Evolutionary conservation across 164 flowering plant species (phyloP).

Genomic region (Berberis vulgaris): DNA sequence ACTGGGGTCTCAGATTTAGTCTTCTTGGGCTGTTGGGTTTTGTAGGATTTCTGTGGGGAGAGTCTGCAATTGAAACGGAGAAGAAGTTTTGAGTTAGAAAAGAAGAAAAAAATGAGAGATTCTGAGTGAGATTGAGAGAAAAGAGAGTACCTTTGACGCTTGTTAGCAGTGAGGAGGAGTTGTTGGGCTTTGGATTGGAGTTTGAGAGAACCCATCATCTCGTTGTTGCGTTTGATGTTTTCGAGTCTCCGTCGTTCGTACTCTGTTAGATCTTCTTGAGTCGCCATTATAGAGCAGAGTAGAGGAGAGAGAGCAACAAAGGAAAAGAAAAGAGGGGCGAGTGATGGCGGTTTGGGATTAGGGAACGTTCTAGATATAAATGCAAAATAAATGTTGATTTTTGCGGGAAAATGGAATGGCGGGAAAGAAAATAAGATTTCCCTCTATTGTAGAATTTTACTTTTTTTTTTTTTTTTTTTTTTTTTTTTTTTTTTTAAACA

Average conservation of each 20-base stretch:
- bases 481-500: too few species aligned
- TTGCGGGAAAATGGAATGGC: too few species aligned
- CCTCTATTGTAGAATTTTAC: too few species aligned
- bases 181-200: conserved; percentile 28
- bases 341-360: too few species aligned
- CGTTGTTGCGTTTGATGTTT: conserved; percentile 51
- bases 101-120: background rate
- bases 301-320: background rate
- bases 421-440: too few species aligned
- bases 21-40: conserved; percentile 34
- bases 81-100: background rate
- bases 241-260: conserved; percentile 76
- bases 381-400: too few species aligned
- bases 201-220: conserved; percentile 65
- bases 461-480: too few species aligned
- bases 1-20: conserved; percentile 33
- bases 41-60: conserved; percentile 32
- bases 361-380: too few species aligned
- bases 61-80: conserved; percentile 21
- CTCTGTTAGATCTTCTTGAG: conserved; percentile 34
- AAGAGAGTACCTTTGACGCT: conserved; percentile 36
- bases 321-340: background rate
- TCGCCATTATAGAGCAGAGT: conserved; percentile 26
- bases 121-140: conserved; percentile 1
- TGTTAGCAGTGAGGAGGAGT: conserved; percentile 35